Evolutionary conservation across 495 filamentous ascomycete genomes (phyloP).

Genomic region (Darksidea phi): DNA sequence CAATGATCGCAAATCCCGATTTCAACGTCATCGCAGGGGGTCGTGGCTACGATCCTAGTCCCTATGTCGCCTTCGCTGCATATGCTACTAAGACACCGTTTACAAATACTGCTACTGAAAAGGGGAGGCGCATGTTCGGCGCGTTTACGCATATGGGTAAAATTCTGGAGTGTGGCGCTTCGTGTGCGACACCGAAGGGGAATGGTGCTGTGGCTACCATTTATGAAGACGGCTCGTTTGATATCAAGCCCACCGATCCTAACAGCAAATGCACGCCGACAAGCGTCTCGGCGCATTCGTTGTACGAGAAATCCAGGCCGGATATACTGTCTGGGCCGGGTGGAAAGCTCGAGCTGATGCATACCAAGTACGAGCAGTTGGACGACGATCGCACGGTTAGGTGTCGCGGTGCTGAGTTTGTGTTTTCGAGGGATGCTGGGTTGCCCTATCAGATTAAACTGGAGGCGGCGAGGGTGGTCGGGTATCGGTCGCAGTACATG

Average conservation of each 20-base stretch:
- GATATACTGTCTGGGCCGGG: slow-evolving; percentile 51
- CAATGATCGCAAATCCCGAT: slow-evolving; percentile 44
- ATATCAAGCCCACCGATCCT: slow-evolving; percentile 43
- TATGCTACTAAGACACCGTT: slow-evolving; percentile 25
- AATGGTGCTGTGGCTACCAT: slow-evolving; percentile 43
- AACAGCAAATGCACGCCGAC: slow-evolving; percentile 46
- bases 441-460: slow-evolving; percentile 48
- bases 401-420: slow-evolving; percentile 45
- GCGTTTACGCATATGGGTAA: slow-evolving; percentile 54
- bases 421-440: slow-evolving; percentile 22
- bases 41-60: slow-evolving; percentile 52
- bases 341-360: slow-evolving; percentile 46
- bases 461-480: slow-evolving; percentile 45
- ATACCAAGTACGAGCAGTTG: slow-evolving; percentile 42
- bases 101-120: neutral
- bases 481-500: slow-evolving; percentile 50
- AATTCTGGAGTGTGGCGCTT: slow-evolving; percentile 53
- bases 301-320: slow-evolving; percentile 54
- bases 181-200: slow-evolving; percentile 52
- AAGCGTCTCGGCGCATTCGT: slow-evolving; percentile 51
- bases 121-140: slow-evolving; percentile 27
- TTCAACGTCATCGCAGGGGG: slow-evolving; percentile 51
- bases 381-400: slow-evolving; percentile 44
- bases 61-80: slow-evolving; percentile 49
- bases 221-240: slow-evolving; percentile 46